These are phyloP conservation scores for Aegle marmelos DNA, from an alignment of 345 rosid species.

Conservation along the genomic window DNA sequence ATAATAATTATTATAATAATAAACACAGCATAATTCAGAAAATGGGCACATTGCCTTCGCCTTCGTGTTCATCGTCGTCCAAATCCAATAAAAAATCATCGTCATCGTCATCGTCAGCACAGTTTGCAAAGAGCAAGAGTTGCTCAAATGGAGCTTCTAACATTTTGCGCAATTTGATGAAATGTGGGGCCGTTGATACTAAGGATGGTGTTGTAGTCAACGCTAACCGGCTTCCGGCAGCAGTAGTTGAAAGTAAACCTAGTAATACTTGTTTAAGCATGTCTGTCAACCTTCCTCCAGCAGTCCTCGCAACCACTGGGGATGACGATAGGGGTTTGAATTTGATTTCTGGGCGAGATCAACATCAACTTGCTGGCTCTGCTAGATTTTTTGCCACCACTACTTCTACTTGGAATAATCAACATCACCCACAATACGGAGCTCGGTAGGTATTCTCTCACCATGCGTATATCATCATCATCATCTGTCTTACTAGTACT, in stretches of 20 bases:
- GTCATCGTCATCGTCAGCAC: slow-evolving; percentile 17
- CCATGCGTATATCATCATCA: too few species aligned
- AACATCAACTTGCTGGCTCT: slow-evolving; percentile 18
- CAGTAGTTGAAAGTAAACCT: too few species aligned
- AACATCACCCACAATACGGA: slow-evolving; percentile 33
- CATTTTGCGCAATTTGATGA: slow-evolving; percentile 43
- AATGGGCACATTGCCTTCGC: slow-evolving; percentile 12
- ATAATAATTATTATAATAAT: background rate
- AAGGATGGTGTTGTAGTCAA: slow-evolving; percentile 44
- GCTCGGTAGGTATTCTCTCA: slow-evolving; percentile 25
- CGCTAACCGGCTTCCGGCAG: background rate
- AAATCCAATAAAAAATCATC: slow-evolving; percentile 9
- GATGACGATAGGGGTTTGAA: background rate
- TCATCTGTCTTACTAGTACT: background rate
- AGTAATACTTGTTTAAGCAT: background rate
- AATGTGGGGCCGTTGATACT: slow-evolving; percentile 50
- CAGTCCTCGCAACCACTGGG: background rate
- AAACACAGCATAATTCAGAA: background rate
- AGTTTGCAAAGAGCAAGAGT: slow-evolving; percentile 34
- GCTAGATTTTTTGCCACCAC: slow-evolving; percentile 22
- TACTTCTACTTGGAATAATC: slow-evolving; percentile 34
- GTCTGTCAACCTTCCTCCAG: background rate
- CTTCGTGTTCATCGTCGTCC: slow-evolving; percentile 27
- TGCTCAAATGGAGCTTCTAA: slow-evolving; percentile 39
- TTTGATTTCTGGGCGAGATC: slow-evolving; percentile 10